Evolutionary conservation across 1,284 basidiomycete species (phyloP), one percentile per base, ranked within the genome.

Genomic region (Ceratobasidium sp.): DNA sequence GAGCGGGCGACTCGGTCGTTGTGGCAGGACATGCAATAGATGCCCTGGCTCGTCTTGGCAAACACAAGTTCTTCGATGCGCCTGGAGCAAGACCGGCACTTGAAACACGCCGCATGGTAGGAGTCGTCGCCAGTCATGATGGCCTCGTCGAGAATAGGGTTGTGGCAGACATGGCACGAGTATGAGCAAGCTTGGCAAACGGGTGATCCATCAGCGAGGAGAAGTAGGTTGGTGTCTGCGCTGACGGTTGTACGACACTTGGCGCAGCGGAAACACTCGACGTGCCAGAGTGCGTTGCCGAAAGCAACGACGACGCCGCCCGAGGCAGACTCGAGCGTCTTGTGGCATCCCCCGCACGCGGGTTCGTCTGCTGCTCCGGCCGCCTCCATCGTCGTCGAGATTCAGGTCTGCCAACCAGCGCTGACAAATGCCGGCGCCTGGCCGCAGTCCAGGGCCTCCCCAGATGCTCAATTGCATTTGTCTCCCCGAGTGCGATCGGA

Each of bases 41-140:
- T 98, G 60, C 97, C 97, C 78, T 98, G 94, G 75, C 90, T 94
- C 0, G 97, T 99, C 84, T 98, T 99, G 71, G 97, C 97, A 78
- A 98, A 99, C 72, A 98, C 94, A 65, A 99, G 89, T 80, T 99
- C 97, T 81, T 98, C 96, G 77, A 99, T 99, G 73, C 94, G 88
- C 79, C 92, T 91, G 79, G 90, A 89, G 84, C 97, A 99, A 45
- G 96, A 92, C 77, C 95, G 92, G 83, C 97, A 99, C 77, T 96
- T 96, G 86, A 99, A 99, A 84, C 97, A 99, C 77, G 96, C 92
- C 1, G 97, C 96, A 80, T 99, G 97, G 78, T 98, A 99, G 0
- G 95, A 96, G 80, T 98, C 97, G 81, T 99, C 96, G 72, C 97
- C 96, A 14, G 97, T 97, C 92, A 98, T 97, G 82, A 98, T 98